Evolutionary conservation across 306 rosid genomes (phyloP).

Genomic region (Alnus glutinosa): DNA sequence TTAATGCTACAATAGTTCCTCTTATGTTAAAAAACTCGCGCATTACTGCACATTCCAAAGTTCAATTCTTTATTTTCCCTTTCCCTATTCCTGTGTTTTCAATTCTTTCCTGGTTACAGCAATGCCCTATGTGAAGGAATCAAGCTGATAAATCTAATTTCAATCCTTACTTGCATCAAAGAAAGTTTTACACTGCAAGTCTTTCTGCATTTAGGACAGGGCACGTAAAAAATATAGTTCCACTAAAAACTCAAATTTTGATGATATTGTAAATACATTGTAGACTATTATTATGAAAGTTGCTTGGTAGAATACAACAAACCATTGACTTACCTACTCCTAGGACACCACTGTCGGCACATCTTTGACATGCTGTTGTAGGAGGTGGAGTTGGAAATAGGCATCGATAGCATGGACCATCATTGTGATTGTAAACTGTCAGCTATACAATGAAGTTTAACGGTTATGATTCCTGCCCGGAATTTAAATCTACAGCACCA

Average conservation of each 20-base stretch:
- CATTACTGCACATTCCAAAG: constrained; percentile 3
- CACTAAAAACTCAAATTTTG: background rate
- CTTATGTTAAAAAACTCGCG: background rate
- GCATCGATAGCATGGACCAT: constrained; percentile 93
- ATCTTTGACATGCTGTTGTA: constrained; percentile 91
- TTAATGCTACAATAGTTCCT: background rate
- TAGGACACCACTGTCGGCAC: constrained; percentile 90
- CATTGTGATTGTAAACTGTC: constrained; percentile 82
- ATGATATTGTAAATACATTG: constrained; percentile 1
- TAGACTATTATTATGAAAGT: constrained; percentile 9
- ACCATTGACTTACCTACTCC: constrained; percentile 70
- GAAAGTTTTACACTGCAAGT: background rate
- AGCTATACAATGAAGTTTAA: constrained; percentile 54
- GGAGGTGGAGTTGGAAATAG: constrained; percentile 96
- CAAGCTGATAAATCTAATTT: background rate
- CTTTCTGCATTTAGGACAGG: background rate
- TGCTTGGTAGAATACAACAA: background rate
- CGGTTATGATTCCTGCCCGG: background rate
- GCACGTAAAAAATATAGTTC: constrained; percentile 1
- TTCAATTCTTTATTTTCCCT: background rate
- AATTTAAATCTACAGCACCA: constrained; percentile 9
- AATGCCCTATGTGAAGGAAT: background rate
- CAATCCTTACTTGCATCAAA: background rate
- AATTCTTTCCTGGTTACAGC: background rate
- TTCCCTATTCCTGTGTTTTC: background rate